Conservation (phyloP, 2,329 filamentous ascomycete species). For the Ceratocystis cubensis region DNA sequence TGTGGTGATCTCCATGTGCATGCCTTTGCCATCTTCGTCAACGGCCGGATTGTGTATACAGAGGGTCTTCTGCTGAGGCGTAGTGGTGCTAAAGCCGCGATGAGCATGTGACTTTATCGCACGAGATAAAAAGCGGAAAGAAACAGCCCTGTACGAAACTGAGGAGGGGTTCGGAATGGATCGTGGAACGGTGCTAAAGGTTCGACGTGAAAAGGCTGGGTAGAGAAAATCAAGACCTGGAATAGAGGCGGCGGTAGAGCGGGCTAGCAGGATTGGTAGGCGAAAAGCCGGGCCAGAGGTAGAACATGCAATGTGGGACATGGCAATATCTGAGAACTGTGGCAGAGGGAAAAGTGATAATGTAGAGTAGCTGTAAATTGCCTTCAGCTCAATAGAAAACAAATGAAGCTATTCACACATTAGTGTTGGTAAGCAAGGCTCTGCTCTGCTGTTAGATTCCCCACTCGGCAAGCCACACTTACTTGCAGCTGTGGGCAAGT, state of each 20-base stretch:
- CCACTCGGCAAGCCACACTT: slow-evolving; percentile 6
- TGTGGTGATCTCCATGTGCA: slow-evolving; percentile 71
- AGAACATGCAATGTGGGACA: slow-evolving; percentile 2
- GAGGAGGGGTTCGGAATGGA: background rate
- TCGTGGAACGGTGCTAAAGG: background rate
- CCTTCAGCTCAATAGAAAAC: background rate
- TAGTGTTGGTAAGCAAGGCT: background rate
- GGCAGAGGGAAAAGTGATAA: too few relatives aligned
- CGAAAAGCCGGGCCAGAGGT: slow-evolving; percentile 11
- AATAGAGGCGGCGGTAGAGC: slow-evolving; percentile 23
- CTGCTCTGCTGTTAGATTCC: background rate
- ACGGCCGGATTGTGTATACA: slow-evolving; percentile 57
- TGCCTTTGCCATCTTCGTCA: slow-evolving; percentile 74
- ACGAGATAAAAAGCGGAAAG: background rate
- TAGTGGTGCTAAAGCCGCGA: slow-evolving; percentile 31
- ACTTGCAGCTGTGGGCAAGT: background rate
- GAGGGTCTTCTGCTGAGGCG: slow-evolving; percentile 32
- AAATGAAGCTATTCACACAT: background rate
- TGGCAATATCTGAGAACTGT: too few relatives aligned
- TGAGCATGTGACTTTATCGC: background rate
- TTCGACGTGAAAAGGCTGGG: slow-evolving; percentile 26
- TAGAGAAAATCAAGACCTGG: slow-evolving; percentile 31
- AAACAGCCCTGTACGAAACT: background rate
- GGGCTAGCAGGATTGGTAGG: slow-evolving; percentile 10
- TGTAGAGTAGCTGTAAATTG: background rate